Percentiles rank a stretch among this genome's conserved stretches.
Conservation (phyloP, 192 early-diverging fungal species). For the Thamnidium elegans region DNA sequence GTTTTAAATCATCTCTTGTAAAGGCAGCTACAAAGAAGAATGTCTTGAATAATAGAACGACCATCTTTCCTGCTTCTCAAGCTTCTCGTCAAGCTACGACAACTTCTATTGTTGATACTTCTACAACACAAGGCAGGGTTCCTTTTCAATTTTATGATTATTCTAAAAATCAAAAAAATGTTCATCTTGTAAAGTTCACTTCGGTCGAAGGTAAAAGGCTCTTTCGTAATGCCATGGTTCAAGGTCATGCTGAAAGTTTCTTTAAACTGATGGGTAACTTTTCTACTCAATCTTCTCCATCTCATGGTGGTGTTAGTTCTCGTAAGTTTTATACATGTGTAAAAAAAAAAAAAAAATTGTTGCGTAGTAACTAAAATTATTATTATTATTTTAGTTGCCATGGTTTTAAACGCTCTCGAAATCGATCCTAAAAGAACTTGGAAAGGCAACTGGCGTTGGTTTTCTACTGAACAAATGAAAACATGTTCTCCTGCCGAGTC, state of each 20-base stretch:
- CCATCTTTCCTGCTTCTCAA: background rate
- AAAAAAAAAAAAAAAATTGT: background rate
- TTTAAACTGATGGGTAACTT: slow-evolving; percentile 33
- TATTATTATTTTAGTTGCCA: slow-evolving; percentile 16
- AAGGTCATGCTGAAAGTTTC: slow-evolving; percentile 29
- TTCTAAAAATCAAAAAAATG: background rate
- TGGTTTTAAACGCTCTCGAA: slow-evolving; percentile 32
- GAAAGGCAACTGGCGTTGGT: slow-evolving; percentile 35
- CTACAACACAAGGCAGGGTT: background rate
- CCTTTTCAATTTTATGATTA: background rate
- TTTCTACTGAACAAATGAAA: slow-evolving; percentile 19
- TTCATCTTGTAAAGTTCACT: slow-evolving; percentile 15
- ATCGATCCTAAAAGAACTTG: slow-evolving; percentile 32
- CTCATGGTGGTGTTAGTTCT: slow-evolving; percentile 20
- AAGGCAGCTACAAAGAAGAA: background rate
- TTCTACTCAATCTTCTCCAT: slow-evolving; percentile 17
- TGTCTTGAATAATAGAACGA: background rate
- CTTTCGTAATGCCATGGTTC: slow-evolving; percentile 26
- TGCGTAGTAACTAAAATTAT: background rate
- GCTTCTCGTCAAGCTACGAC: slow-evolving; percentile 8
- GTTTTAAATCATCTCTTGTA: background rate
- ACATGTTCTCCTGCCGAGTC: slow-evolving; percentile 20
- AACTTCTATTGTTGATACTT: background rate
- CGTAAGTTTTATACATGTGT: slow-evolving; percentile 21
- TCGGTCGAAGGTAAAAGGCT: slow-evolving; percentile 27